Evolutionary conservation across 371 early-diverging fungal genomes (phyloP), one percentile per base, ranked within the genome.

Genomic region (Funneliformis caledonium): DNA sequence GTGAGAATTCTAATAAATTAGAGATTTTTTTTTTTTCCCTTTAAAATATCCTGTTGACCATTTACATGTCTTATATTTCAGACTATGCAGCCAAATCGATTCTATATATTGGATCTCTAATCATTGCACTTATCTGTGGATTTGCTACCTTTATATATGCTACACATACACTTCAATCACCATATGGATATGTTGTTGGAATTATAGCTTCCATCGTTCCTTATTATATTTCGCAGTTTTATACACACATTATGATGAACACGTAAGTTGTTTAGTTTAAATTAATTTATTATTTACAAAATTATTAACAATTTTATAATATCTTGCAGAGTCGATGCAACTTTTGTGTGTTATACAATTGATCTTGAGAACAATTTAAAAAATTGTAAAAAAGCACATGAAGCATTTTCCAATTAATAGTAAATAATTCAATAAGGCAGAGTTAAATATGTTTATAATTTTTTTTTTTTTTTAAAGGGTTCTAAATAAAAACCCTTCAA

Each of bases 291-390:
- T 26, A 26, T 26, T 26, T 26, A 26, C 47, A 42, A 52, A 33
- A 16, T 19, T 59, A 11, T 16, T 59, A 31, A 43, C 8, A 16
- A 77, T 31, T 33, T 67, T 62, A n/a, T 75, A 19, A 43, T 80
- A 33, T 43, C 31, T 48, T 47, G 48, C 81, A 94, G 94, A 68
- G 88, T 95, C 42, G 94, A 95, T 84, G 91, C 95, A 0, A 89
- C 91, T 2, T 94, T 94, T 81, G 85, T 95, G 22, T 94, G 94
- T 80, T 95, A 93, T 84, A 91, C 94, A 19, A 90, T 95, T 74
- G 95, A 95, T 84, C 83, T 94, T 16, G 94, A 95, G 78, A 89
- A 89, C 4, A 92, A 93, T 80, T 87, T 87, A 16, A 90, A 91
- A 61, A 91, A 93, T 83, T 84, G 86, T 70, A 85, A 87, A 26